These are phyloP conservation scores for Hordeum pubiflorum DNA, from an alignment of 202 grass and related monocot species.

Conservation along the genomic window DNA sequence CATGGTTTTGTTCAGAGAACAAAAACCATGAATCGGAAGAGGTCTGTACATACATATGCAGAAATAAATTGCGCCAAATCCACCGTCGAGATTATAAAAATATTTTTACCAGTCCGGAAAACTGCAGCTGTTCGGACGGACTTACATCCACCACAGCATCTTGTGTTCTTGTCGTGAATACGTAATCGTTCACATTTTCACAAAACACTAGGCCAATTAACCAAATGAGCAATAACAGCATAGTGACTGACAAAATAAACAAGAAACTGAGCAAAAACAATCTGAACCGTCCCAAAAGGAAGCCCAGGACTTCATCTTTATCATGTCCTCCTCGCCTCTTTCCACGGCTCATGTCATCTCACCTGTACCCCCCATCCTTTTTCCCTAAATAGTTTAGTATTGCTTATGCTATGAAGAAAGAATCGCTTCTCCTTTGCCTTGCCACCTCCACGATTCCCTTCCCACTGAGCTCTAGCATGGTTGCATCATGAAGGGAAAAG, in stretches of 20 bases:
- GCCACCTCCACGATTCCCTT: slow-evolving; percentile 20
- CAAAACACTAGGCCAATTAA: background rate
- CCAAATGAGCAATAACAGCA: slow-evolving; percentile 8
- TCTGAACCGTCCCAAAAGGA: slow-evolving; percentile 15
- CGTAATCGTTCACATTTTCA: background rate
- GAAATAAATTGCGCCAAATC: slow-evolving; percentile 7
- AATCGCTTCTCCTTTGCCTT: slow-evolving; percentile 14
- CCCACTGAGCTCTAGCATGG: slow-evolving; percentile 27
- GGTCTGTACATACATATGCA: background rate
- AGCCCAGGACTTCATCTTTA: slow-evolving; percentile 35
- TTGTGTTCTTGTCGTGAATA: background rate
- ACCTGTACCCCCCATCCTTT: slow-evolving; percentile 16
- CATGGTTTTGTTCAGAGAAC: slow-evolving; percentile 28
- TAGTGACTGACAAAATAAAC: background rate
- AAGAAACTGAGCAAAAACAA: slow-evolving; percentile 10
- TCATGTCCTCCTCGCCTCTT: slow-evolving; percentile 13
- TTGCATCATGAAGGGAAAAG: slow-evolving; percentile 33
- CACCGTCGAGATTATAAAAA: slow-evolving; percentile 20
- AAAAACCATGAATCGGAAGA: background rate
- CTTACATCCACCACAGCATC: slow-evolving; percentile 25
- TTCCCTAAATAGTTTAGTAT: slow-evolving; percentile 6
- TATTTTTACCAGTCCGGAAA: slow-evolving; percentile 16
- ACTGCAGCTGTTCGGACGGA: slow-evolving; percentile 21
- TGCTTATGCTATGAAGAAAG: slow-evolving; percentile 18
- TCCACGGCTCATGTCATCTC: slow-evolving; percentile 26